Base-by-base conservation (phyloP, 2,329 filamentous ascomycete genomes). In the Nemania sp. region DNA sequence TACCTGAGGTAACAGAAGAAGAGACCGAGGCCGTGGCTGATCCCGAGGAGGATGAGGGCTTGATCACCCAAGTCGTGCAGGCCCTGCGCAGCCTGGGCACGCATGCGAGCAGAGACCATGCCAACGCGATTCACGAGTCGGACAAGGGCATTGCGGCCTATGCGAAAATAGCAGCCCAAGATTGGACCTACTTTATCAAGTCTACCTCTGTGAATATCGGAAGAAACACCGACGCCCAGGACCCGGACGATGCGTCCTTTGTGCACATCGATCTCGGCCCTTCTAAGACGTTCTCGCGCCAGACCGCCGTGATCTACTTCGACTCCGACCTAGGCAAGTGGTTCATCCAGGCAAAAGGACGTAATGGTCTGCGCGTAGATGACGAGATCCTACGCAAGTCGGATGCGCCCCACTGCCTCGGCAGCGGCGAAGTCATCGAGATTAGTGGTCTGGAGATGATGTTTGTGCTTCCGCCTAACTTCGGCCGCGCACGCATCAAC, bases 381-480 rank as follows among this genome's bases (percentile, higher is more conserved):
- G 90, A 90, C 56, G 74, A 75, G 45, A 77, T 82, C 17, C 75
- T 95, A 51, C 89, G 88, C 65, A 80, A 86, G 46, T 87, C 88
- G 11, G 70, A 75, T 24, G 75, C 80, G 33, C 80, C 83, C 30
- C 81, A 84, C 28, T 75, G 83, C 24, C 80, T 99, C 22, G 83
- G 84, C 36, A 96, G 92, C 65, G 94, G 94, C 53, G 87, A 93
- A 69, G 90, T 97, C 37, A 86, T 99, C 53, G 91, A 96, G 67
- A 90, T 97, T 67, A 89, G 88, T 64, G 90, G 90, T 48, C 89
- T 94, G 1, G 93, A 99, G 75, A 99, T 99, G 94, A 93, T 97
- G 79, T 99, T 99, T 72, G 90, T 97, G 42, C 83, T 96, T n/a
- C 93, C 94, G 0, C 84, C 84, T 20, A 86, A 89, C 61, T 78